Conservation (phyloP, 2,329 filamentous ascomycete species). For the Colletotrichum orchidophilum region DNA sequence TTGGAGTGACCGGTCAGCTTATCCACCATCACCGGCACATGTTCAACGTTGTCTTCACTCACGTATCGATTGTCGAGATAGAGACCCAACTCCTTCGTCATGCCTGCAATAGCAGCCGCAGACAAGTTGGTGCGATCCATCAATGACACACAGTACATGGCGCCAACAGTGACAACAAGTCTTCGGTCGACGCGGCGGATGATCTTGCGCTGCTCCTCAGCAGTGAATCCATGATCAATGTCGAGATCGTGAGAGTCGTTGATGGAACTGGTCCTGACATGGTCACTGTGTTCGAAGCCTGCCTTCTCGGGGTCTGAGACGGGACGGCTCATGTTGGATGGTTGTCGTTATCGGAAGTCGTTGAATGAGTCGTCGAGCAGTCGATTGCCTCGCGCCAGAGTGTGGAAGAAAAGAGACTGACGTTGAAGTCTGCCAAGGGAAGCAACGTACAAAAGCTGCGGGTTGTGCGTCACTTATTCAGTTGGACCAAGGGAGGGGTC, state of each 20-base stretch:
- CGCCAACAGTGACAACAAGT: constrained; percentile 68
- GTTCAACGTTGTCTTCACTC: constrained; percentile 31
- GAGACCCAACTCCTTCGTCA: constrained; percentile 58
- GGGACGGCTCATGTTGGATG: constrained; percentile 11
- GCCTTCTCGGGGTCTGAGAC: constrained; percentile 34
- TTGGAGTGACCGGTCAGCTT: background rate
- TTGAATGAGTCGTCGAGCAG: background rate
- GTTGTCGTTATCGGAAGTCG: background rate
- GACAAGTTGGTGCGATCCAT: constrained; percentile 84
- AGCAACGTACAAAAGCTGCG: constrained; percentile 1
- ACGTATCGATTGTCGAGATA: constrained; percentile 55
- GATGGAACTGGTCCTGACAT: constrained; percentile 17
- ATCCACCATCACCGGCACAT: background rate
- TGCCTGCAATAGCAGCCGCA: constrained; percentile 77
- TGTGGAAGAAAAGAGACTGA: background rate
- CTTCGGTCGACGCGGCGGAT: constrained; percentile 75
- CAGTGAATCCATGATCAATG: constrained; percentile 59
- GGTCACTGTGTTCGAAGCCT: constrained; percentile 31
- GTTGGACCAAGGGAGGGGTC: background rate
- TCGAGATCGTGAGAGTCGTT: constrained; percentile 12
- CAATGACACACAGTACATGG: constrained; percentile 78
- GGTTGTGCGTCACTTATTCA: constrained; percentile 13
- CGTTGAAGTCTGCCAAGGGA: background rate
- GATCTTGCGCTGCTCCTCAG: constrained; percentile 72
- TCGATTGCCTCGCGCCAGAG: background rate